Conservation (phyloP, 148 eudicot genomes). For the Fagopyrum esculentum region DNA sequence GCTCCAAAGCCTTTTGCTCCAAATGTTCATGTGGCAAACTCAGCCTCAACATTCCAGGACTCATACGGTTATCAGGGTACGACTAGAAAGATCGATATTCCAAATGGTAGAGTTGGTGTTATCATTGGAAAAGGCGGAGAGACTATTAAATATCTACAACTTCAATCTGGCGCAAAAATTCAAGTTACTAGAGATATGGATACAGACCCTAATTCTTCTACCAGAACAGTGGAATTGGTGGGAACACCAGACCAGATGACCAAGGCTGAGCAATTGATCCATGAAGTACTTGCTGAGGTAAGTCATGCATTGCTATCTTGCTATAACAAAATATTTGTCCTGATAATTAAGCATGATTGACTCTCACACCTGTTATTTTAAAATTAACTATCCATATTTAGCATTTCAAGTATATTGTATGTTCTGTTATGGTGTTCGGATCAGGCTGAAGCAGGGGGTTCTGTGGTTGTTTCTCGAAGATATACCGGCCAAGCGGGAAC, state of each 20-base stretch:
- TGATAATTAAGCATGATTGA: neutral
- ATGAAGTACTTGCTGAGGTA: slow-evolving; percentile 88
- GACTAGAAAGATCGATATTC: slow-evolving; percentile 79
- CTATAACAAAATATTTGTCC: neutral
- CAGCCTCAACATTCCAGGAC: slow-evolving; percentile 23
- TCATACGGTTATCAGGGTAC: slow-evolving; percentile 50
- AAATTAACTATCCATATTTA: neutral
- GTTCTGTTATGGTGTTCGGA: neutral
- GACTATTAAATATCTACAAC: slow-evolving; percentile 85
- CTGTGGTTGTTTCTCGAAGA: slow-evolving; percentile 61
- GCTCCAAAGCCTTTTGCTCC: slow-evolving; percentile 43
- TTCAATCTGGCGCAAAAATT: slow-evolving; percentile 90
- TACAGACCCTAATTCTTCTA: slow-evolving; percentile 55
- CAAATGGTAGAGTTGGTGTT: slow-evolving; percentile 92
- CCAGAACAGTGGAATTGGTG: slow-evolving; percentile 68
- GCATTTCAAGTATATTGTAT: neutral
- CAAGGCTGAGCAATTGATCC: slow-evolving; percentile 76
- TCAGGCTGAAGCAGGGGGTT: slow-evolving; percentile 88
- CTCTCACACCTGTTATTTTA: neutral
- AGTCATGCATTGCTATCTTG: neutral
- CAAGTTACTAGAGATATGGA: slow-evolving; percentile 92
- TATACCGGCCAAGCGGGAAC: slow-evolving; percentile 44
- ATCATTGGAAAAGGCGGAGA: slow-evolving; percentile 95
- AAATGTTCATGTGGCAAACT: slow-evolving; percentile 13
- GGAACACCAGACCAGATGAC: slow-evolving; percentile 77